These are phyloP conservation scores for Rhododendron molle DNA, from an alignment of 148 eudicot genomes.

Conservation along the genomic window DNA sequence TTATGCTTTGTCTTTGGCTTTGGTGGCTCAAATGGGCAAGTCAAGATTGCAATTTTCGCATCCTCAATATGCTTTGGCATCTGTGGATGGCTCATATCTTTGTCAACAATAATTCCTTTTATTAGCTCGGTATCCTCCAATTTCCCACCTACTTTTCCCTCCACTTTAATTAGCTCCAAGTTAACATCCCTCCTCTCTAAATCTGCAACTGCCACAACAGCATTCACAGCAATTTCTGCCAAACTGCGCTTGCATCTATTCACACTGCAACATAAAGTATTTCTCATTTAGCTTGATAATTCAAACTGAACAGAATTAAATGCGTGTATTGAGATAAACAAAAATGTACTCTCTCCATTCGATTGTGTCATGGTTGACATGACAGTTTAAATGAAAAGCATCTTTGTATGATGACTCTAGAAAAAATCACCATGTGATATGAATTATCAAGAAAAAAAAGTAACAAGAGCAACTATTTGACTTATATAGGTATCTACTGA, in stretches of 20 bases:
- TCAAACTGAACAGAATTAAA: conserved; percentile 33
- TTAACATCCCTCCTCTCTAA: conserved; percentile 95
- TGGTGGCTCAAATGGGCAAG: conserved; percentile 98
- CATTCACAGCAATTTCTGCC: conserved; percentile 97
- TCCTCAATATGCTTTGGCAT: conserved; percentile 18
- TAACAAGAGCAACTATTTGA: not conserved
- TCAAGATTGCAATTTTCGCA: conserved; percentile 23
- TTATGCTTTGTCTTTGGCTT: conserved; percentile 99
- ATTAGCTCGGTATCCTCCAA: conserved; percentile 94
- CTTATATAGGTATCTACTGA: too few species aligned
- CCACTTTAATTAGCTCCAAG: conserved; percentile 88
- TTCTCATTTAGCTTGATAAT: conserved; percentile 11
- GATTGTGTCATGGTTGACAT: not conserved
- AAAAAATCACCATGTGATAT: not conserved
- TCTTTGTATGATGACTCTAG: not conserved
- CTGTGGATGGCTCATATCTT: conserved; percentile 99
- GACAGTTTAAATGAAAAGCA: not conserved
- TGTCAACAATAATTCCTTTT: conserved; percentile 93
- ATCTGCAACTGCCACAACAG: conserved; percentile 97
- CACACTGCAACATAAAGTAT: conserved; percentile 52
- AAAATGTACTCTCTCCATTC: not conserved
- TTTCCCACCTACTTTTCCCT: conserved; percentile 96
- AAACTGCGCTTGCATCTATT: conserved; percentile 90
- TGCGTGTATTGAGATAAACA: not conserved
- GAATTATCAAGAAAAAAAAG: not conserved